phyloP scores from a whole-genome alignment of 2,329 filamentous ascomycete species.

The Ceratocystis huliohia region DNA sequence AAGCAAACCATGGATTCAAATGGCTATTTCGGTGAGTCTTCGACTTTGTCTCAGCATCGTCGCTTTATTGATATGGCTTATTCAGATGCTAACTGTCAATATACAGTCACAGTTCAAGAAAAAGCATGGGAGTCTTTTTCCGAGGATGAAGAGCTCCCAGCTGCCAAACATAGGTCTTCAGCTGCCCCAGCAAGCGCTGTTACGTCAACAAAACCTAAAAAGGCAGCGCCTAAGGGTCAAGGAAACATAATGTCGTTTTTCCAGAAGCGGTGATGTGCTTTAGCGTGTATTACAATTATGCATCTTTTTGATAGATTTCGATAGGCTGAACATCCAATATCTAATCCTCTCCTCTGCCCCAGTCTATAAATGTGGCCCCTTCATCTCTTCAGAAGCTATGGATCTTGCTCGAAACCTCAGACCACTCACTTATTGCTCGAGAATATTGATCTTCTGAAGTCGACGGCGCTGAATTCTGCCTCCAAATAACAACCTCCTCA shows the following conservation, averaged over 20 bases:
- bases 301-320: background rate
- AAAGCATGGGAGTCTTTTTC: conserved; percentile 84
- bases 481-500: conserved; percentile 69
- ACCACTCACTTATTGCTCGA: conserved; percentile 68
- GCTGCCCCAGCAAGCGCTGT: conserved; percentile 35
- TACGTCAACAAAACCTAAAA: conserved; percentile 40
- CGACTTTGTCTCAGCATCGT: background rate
- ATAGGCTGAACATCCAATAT: background rate
- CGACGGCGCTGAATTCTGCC: conserved; percentile 52
- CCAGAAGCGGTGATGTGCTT: conserved; percentile 51
- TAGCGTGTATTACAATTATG: background rate
- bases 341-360: background rate
- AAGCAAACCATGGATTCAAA: conserved; percentile 77
- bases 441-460: conserved; percentile 55
- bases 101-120: conserved; percentile 70
- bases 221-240: conserved; percentile 48
- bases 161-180: conserved; percentile 37
- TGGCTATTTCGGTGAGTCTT: conserved; percentile 67
- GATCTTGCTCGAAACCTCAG: conserved; percentile 52
- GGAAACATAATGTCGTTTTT: conserved; percentile 92
- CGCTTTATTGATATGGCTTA: background rate
- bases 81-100: conserved; percentile 14
- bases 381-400: background rate
- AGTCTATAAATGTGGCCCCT: conserved; percentile 29
- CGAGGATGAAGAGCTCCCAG: conserved; percentile 58